Evolutionary conservation across 2,329 filamentous ascomycete species (phyloP), one percentile per base, ranked within the genome.

Genomic region (Phyllosticta capitalensis): DNA sequence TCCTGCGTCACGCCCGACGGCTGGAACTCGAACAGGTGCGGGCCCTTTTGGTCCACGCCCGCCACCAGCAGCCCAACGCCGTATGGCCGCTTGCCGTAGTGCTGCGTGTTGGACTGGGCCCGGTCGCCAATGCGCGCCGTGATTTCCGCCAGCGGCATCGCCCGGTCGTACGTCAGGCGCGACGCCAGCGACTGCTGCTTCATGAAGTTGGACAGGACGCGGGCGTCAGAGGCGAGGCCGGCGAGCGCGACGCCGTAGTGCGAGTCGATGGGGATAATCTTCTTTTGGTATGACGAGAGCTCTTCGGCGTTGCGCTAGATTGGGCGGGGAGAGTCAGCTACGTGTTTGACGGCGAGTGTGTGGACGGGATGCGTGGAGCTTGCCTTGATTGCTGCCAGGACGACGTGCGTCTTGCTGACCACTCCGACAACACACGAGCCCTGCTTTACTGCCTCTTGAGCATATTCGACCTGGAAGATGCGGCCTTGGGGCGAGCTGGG

Each of bases 121-220:
- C 95, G 94, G 75, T 96, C 91, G 68, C 89, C 92, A 71, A 99
- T 96, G 76, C 92, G 88, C 65, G 86, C 83, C 66, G 96, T 92
- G 68, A 97, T 90, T 64, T 89, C 88, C 70, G 90, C 87, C 72
- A 97, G 81, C 30, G 91, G 90, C 73, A 99, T 94, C 66, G 92
- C 86, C 66, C 94, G 92, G 77, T 90, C 92, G 80, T 96, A 97
- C 61, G 91, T 96, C 68, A 99, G 87, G 75, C 92, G 91, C 69
- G 94, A 92, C 70, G 90, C 89, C 70, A 99, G 90, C 64, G 90
- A 95, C 79, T 97, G 94, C 79, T 96, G 91, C 81, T 96, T 97
- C 92, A 99, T 97, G 81, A 96, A 99, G 84, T 99, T 99, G 81
- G 92, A 96, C 68, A 99, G 91, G 68, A 99, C 94, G 71, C 94